Conservation (phyloP, 768 basidiomycete genomes). For the Lentinus tigrinus region DNA sequence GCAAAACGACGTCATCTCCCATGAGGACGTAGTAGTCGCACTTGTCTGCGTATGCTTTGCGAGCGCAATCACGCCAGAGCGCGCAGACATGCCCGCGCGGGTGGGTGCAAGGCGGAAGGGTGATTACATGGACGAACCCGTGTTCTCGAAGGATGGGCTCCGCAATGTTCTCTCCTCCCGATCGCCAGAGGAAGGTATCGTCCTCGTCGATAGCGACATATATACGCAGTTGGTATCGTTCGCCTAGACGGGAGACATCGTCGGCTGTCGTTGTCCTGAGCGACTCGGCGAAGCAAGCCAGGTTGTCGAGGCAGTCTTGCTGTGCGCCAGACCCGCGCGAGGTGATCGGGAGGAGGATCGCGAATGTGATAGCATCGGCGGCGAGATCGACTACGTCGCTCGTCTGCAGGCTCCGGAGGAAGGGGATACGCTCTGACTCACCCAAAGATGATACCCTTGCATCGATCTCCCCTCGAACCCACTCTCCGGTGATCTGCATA, state of each 20-base stretch:
- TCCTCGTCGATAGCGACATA: constrained; percentile 56
- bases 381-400: constrained; percentile 43
- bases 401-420: constrained; percentile 25
- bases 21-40: constrained; percentile 53
- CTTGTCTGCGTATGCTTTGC: constrained; percentile 43
- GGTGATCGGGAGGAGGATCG: constrained; percentile 57
- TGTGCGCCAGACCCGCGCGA: constrained; percentile 41
- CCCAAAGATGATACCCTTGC: constrained; percentile 11
- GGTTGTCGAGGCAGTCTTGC: constrained; percentile 40
- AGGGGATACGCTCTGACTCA: constrained; percentile 8
- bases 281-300: constrained; percentile 43
- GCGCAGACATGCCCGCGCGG: constrained; percentile 50
- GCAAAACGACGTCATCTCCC: constrained; percentile 54
- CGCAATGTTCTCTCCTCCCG: constrained; percentile 30
- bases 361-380: constrained; percentile 39
- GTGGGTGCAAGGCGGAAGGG: constrained; percentile 34
- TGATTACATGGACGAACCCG: constrained; percentile 37
- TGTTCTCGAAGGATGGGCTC: constrained; percentile 35
- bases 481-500: constrained; percentile 44
- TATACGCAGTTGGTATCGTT: constrained; percentile 37
- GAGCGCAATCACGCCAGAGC: constrained; percentile 53
- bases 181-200: constrained; percentile 39
- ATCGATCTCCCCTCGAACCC: constrained; percentile 45
- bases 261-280: constrained; percentile 45
- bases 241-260: constrained; percentile 36